Conservation (phyloP, 495 filamentous ascomycete species). For the Aspergillus heteromorphus region DNA sequence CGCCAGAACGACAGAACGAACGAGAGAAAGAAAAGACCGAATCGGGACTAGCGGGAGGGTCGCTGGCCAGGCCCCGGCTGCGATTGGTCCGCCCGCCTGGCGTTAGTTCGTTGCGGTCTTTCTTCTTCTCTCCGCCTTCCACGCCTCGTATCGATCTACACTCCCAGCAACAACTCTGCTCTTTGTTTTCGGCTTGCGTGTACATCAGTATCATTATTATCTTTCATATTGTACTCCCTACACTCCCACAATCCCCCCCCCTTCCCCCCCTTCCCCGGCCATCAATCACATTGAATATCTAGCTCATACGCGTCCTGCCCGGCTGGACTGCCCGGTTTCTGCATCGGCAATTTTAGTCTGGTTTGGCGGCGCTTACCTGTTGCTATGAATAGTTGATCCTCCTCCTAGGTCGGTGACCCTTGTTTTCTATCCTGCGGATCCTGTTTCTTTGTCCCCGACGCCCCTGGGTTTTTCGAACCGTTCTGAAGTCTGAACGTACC, state of each 20-base stretch:
- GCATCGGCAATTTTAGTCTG: background rate
- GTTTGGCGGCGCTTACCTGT: background rate
- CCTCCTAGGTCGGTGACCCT: background rate
- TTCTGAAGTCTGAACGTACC: background rate
- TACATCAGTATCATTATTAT: too few species aligned
- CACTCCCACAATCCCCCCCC: background rate
- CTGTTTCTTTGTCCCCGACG: background rate
- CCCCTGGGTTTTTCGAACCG: background rate
- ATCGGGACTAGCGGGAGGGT: background rate
- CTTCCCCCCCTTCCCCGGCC: background rate
- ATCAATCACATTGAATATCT: too few species aligned
- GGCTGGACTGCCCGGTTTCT: background rate
- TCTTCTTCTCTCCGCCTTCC: background rate
- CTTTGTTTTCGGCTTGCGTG: too few species aligned
- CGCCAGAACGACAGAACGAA: background rate
- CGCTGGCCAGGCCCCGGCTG: background rate
- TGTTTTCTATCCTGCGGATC: background rate
- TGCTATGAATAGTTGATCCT: background rate
- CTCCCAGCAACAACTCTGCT: background rate
- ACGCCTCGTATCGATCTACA: background rate
- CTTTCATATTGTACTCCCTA: too few species aligned
- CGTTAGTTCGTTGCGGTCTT: too few species aligned
- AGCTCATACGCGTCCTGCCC: background rate
- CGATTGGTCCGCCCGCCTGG: too few species aligned
- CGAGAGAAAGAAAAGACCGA: background rate